Conservation (phyloP, 2,329 filamentous ascomycete species). For the Eurotiales sp. region DNA sequence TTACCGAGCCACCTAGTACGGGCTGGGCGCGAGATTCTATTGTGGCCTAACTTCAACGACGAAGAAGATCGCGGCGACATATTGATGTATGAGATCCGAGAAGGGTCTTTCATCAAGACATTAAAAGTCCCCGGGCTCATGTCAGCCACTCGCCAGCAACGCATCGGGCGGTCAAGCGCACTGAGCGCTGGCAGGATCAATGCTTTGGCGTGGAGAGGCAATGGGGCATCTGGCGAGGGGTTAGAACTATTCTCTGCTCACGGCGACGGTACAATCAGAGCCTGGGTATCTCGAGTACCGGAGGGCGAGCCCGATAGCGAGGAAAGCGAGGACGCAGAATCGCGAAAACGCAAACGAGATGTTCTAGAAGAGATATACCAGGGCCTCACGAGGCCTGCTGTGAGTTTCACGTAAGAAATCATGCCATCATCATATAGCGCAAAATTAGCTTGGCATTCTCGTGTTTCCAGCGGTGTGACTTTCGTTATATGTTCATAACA, state of each 20-base stretch:
- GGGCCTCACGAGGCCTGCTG: conserved; percentile 67
- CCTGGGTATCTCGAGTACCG: conserved; percentile 64
- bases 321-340: conserved; percentile 49
- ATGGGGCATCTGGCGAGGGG: conserved; percentile 53
- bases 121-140: conserved; percentile 61
- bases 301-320: conserved; percentile 44
- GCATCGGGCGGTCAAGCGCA: conserved; percentile 41
- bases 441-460: background rate
- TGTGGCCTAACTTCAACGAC: conserved; percentile 75
- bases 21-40: conserved; percentile 61
- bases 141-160: conserved; percentile 33
- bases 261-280: conserved; percentile 75
- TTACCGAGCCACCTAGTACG: conserved; percentile 58
- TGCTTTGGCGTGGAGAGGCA: conserved; percentile 70
- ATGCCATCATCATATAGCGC: background rate
- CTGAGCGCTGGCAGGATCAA: conserved; percentile 63
- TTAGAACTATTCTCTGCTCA: conserved; percentile 78
- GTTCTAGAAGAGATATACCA: conserved; percentile 76
- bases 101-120: conserved; percentile 68
- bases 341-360: conserved; percentile 67
- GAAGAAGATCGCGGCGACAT: conserved; percentile 66
- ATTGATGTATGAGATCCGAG: conserved; percentile 71
- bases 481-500: background rate
- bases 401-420: conserved; percentile 55
- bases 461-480: background rate